A percentile compares a stretch with the other conserved stretches of the same genome.
Evolutionary conservation across 768 basidiomycete genomes (phyloP).

Genomic region (Suillus spraguei): DNA sequence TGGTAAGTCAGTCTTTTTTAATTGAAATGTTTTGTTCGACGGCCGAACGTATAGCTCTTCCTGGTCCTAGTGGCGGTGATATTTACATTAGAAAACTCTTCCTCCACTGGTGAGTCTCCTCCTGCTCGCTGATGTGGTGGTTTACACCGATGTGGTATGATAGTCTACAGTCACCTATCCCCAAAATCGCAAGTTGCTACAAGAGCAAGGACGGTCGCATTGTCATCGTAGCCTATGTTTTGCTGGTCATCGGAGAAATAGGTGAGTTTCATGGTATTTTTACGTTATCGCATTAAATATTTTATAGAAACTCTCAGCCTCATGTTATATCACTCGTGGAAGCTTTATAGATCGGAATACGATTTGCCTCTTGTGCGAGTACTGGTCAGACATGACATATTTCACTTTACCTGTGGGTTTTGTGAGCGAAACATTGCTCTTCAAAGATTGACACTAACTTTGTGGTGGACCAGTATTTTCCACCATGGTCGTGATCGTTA

Average conservation of each 20-base stretch:
- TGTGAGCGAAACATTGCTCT: not conserved
- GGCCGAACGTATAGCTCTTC: not conserved
- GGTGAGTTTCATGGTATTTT: not conserved
- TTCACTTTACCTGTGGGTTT: conserved; percentile 2
- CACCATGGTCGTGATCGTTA: not conserved
- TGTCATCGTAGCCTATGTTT: not conserved
- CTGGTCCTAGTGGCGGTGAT: not conserved
- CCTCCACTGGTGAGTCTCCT: not conserved
- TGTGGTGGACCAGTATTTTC: not conserved
- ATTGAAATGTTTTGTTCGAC: not conserved
- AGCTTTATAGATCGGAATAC: not conserved
- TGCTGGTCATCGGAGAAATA: not conserved
- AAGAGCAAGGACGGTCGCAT: too few relatives aligned
- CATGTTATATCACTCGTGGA: conserved; percentile 2
- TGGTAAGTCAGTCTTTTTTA: not conserved
- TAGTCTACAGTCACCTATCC: not conserved
- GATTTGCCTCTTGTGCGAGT: not conserved
- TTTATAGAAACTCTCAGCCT: not conserved
- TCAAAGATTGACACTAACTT: not conserved
- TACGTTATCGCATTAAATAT: not conserved
- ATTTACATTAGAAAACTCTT: not conserved
- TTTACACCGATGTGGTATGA: not conserved
- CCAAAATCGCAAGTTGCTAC: not conserved
- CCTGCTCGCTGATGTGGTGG: not conserved
- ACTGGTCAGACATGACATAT: not conserved